Conservation (phyloP, 768 basidiomycete genomes). For the Lactarius deliciosus region DNA sequence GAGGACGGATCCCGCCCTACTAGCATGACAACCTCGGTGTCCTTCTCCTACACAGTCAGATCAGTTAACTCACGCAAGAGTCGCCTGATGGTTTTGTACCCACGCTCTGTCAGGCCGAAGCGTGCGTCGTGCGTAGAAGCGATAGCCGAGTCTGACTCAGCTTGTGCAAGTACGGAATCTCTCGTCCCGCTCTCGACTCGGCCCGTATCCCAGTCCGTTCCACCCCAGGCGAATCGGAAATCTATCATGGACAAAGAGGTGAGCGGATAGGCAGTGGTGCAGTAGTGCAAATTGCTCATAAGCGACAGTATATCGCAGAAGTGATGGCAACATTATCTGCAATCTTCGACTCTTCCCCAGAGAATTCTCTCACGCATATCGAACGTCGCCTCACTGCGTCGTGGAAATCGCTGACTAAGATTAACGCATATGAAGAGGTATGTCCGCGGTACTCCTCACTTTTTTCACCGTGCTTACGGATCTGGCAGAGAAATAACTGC, state of each 20-base stretch:
- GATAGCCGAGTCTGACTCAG: neutral
- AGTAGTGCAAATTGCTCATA: neutral
- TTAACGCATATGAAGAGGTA: conserved; percentile 17
- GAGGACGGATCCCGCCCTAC: neutral
- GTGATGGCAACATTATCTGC: neutral
- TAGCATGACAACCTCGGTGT: neutral
- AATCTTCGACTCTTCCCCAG: conserved; percentile 3
- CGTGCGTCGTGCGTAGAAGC: conserved; percentile 1
- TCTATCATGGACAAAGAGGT: conserved; percentile 8
- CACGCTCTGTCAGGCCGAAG: conserved; percentile 11
- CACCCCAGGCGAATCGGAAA: neutral
- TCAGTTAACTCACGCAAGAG: conserved; percentile 22
- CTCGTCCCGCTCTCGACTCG: conserved; percentile 6
- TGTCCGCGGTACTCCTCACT: too few species aligned
- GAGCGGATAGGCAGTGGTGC: neutral
- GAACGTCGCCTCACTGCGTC: conserved; percentile 15
- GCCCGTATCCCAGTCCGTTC: neutral
- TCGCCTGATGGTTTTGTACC: conserved; percentile 13
- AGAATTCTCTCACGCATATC: neutral
- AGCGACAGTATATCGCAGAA: conserved; percentile 3
- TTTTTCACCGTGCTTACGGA: neutral
- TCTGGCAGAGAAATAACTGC: neutral
- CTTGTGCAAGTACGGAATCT: neutral
- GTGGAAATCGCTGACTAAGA: conserved; percentile 12
- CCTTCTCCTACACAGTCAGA: conserved; percentile 14